Evolutionary conservation across 192 early-diverging fungal species (phyloP).

Genomic region (Backusella tuberculispora): DNA sequence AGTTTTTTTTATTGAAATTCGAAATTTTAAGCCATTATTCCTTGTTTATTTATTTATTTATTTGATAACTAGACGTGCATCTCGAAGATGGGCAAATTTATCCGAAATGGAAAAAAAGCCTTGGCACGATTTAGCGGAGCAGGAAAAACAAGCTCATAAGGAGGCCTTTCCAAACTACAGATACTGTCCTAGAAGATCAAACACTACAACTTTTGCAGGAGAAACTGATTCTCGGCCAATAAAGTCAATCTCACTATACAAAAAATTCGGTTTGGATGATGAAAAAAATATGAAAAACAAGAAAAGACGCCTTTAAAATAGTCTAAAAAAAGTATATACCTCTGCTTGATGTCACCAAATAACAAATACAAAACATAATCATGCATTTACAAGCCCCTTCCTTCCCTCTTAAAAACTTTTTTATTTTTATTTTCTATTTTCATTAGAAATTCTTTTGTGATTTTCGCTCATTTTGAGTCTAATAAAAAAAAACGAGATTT

Average conservation of each 20-base stretch:
- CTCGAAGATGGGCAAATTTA: slow-evolving; percentile 30
- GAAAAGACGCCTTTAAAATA: background rate
- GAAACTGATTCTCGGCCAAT: background rate
- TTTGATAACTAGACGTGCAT: slow-evolving; percentile 29
- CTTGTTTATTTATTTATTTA: background rate
- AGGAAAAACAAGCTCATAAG: slow-evolving; percentile 36
- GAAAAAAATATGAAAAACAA: background rate
- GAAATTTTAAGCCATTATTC: background rate
- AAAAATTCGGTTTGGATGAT: background rate
- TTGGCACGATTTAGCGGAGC: slow-evolving; percentile 36
- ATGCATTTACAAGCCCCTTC: background rate
- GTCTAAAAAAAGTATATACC: background rate
- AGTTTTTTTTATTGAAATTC: background rate
- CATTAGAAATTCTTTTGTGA: background rate
- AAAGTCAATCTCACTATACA: background rate
- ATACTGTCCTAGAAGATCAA: slow-evolving; percentile 28
- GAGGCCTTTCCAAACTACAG: slow-evolving; percentile 40
- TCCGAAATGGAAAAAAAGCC: slow-evolving; percentile 38
- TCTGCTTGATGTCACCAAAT: background rate
- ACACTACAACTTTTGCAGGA: background rate
- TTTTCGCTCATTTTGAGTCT: background rate
- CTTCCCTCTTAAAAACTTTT: background rate
- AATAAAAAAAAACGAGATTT: background rate
- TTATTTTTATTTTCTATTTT: background rate
- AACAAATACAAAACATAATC: background rate